Evolutionary conservation across 1,139 yeast species (phyloP), one percentile per base, ranked within the genome.

Genomic region (Nakaseomyces sp.): DNA sequence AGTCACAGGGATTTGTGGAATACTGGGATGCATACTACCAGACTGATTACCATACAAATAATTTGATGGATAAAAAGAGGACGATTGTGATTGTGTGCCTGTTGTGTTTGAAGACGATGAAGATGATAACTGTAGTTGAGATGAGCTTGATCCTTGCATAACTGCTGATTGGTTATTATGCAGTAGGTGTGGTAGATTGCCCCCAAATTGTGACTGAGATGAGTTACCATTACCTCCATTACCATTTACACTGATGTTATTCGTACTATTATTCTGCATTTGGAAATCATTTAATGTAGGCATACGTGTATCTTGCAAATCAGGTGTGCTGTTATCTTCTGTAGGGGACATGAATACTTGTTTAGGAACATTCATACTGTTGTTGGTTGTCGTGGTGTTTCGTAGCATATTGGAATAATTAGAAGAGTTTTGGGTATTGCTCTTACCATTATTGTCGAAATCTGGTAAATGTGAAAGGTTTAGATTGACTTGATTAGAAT

Each of bases 71-170:
- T 35, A 35, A 22, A 35, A 35, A 5, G 38, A 35, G 5, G 38
- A 35, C 18, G 28, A 20, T 12, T 35, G 38, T 6, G 38, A 35
- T 35, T 35, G 38, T 6, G 38, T 20, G 4, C 38, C 38, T 5
- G 38, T 13, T 5, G 37, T 32, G n/a, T 35, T 35, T 5, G 38
- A 35, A n/a, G 38, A 35, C 8, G 38, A 35, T 6, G 38, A 20
- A 9, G 38, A 35, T 2, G 38, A 35, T 8, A 35, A 15, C 12
- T 35, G 38, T n/a, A 35, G 12, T 35, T 35, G 38, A 9, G 38
- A 35, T 5, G 18, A n/a, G 22, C n/a, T 35, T 10, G 38, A 22
- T 10, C 17, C 38, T 20, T 20, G 38, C 19, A 22, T 22, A 8
- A 20, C 26, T 13, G 10, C 18, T 1, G 38, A 12, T 20, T 35